Conservation (phyloP, 2,329 filamentous ascomycete genomes). For the Cladophialophora immunda region DNA sequence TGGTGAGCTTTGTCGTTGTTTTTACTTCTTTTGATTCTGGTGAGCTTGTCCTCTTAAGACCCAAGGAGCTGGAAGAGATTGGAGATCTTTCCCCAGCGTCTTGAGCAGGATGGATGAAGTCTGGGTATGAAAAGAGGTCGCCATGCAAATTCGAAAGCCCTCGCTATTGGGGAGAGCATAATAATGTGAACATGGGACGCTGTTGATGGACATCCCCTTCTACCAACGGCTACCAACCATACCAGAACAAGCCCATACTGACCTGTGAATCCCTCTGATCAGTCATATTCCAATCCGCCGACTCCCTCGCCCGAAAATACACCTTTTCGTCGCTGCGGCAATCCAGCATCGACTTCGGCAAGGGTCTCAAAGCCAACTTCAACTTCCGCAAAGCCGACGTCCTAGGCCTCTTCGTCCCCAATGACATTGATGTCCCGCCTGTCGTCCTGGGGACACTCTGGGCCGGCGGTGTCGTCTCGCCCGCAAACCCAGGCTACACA, state of each 20-base stretch:
- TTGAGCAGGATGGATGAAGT: no score
- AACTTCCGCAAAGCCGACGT: conserved; percentile 86
- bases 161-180: no score
- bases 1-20: conserved; percentile 58
- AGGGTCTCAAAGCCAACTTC: conserved; percentile 76
- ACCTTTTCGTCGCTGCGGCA: conserved; percentile 74
- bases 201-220: no score
- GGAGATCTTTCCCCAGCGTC: no score
- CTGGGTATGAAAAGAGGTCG: no score
- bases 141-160: no score
- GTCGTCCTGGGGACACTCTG: conserved; percentile 81
- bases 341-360: conserved; percentile 77
- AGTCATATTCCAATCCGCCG: conserved; percentile 82
- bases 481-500: conserved; percentile 88
- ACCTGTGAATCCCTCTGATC: not conserved
- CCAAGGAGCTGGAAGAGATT: no score
- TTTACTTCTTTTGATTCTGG: not conserved
- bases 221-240: not conserved
- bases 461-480: conserved; percentile 83
- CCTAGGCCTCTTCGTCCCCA: conserved; percentile 82
- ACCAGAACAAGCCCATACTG: not conserved
- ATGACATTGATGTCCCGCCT: conserved; percentile 82
- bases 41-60: no score
- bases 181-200: no score
- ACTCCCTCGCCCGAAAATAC: conserved; percentile 70